phyloP scores from a whole-genome alignment of 805 yeast species.

The Metschnikowia dekortorum region DNA sequence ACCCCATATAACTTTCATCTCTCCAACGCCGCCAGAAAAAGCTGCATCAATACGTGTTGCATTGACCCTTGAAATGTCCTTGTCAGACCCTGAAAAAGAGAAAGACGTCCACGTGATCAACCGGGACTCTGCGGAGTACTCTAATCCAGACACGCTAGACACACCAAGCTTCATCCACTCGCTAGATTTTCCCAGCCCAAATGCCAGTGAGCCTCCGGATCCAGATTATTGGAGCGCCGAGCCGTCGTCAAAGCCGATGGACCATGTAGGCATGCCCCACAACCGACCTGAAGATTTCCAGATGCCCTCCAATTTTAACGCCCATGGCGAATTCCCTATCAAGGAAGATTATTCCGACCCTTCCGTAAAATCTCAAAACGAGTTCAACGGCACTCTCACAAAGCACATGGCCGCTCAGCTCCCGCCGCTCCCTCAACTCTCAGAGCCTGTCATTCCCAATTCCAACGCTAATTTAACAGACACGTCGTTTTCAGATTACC shows the following conservation, averaged over 20 bases:
- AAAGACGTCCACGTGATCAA: conserved; percentile 16
- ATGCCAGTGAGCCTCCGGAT: conserved; percentile 1
- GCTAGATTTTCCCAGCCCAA: conserved; percentile 15
- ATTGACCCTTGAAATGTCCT: conserved; percentile 7
- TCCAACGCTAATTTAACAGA: conserved; percentile 4
- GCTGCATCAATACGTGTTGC: not conserved
- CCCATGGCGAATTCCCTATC: conserved; percentile 6
- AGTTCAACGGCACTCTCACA: conserved; percentile 12
- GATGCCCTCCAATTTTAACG: not conserved
- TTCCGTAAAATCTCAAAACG: not conserved
- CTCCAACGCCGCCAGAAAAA: not conserved
- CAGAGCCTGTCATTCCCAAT: conserved; percentile 16
- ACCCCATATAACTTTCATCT: not conserved
- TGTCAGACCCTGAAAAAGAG: conserved; percentile 10
- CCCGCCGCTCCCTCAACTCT: conserved; percentile 17
- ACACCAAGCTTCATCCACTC: conserved; percentile 17
- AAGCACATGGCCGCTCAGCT: conserved; percentile 6
- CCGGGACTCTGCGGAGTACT: conserved; percentile 9
- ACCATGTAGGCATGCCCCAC: not conserved
- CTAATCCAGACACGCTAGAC: conserved; percentile 11
- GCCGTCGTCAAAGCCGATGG: not conserved
- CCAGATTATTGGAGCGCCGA: conserved; percentile 7
- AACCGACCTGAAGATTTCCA: not conserved
- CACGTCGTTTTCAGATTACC: conserved; percentile 10
- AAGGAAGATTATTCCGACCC: not conserved